Evolutionary conservation across 129 eudicot genomes (phyloP), one percentile per base, ranked within the genome.

Genomic region (Pulicaria dysenterica): DNA sequence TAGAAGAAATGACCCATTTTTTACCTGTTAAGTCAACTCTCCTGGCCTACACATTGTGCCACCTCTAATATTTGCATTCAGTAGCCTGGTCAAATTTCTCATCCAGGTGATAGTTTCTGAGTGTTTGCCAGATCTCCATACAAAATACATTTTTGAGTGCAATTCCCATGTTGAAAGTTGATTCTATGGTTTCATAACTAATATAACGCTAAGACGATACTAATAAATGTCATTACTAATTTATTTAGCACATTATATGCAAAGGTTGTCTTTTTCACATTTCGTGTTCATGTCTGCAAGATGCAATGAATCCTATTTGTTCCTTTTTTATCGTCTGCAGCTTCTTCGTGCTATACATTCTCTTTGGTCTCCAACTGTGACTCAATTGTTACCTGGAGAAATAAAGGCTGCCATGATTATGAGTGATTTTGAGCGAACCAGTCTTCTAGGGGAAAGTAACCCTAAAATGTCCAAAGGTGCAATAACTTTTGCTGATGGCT

Each of bases 311-410:
- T 72, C 24, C 50, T 53, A 19, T 24, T 9, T 48, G 16, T 64
- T 36, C 40, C 50, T 47, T 14, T 70, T 69, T 59, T 64, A 69
- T 53, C 46, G 59, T 80, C 17, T 73, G 38, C 83, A 94, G 96
- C 85, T 95, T 59, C 96, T 90, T 67, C 99, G 97, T 60, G 87
- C 94, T 47, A 68, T 95, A 56, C 97, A 95, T 83, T 95, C 97
- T 58, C 94, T 95, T 63, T 95, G 99, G 99, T 95, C 94, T 43
- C 91, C 91, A n/a, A 16, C 91, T 72, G 85, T 91, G 34, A 72
- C 77, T 76, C 97, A 83, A 77, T 64, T 89, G 59, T 85, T 95
- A 73, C 97, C 99, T 72, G 96, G 85, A 81, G 96, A 90, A 75
- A 72, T 95, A 57, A 95, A 84, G 67, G 96, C 91, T 66, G 99